Evolutionary conservation across 108 stramenopile genomes (phyloP).

Genomic region (Bacterosira constricta): DNA sequence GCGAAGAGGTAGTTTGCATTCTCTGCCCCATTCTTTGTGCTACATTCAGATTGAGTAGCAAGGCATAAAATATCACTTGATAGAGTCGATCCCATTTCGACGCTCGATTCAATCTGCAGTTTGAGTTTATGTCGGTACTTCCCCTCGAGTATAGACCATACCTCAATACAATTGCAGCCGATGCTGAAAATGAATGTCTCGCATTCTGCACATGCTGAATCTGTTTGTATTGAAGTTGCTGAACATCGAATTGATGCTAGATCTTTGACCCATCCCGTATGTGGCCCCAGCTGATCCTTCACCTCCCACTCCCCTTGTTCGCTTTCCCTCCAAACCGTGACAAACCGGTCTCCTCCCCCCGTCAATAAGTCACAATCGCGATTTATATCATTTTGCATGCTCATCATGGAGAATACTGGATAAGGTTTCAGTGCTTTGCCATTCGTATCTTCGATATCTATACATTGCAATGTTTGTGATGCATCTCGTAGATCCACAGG

Average conservation of each 20-base stretch:
- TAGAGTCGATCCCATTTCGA: constrained; percentile 46
- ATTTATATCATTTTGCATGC: background rate
- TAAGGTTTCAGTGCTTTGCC: constrained; percentile 12
- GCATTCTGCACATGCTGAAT: background rate
- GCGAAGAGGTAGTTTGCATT: constrained; percentile 28
- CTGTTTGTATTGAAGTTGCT: background rate
- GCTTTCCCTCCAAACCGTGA: constrained; percentile 38
- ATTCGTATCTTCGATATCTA: background rate
- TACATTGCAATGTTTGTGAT: background rate
- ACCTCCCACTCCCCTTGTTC: constrained; percentile 3
- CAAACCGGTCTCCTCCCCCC: constrained; percentile 53
- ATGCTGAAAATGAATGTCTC: constrained; percentile 43
- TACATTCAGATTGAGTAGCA: constrained; percentile 14
- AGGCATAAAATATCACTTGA: constrained; percentile 61
- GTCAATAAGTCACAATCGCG: constrained; percentile 15
- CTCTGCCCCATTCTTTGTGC: too few relatives aligned
- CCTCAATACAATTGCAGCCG: constrained; percentile 65
- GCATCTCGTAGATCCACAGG: background rate
- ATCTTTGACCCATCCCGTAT: constrained; percentile 67
- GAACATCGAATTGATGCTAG: constrained; percentile 19
- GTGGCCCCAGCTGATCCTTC: constrained; percentile 43
- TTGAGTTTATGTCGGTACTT: constrained; percentile 38
- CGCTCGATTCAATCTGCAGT: constrained; percentile 48
- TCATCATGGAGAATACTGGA: constrained; percentile 32
- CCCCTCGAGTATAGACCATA: constrained; percentile 21